These are phyloP conservation scores for Dictyostelium gargantuum DNA, from an alignment of 208 protist genomes.

Conservation along the genomic window DNA sequence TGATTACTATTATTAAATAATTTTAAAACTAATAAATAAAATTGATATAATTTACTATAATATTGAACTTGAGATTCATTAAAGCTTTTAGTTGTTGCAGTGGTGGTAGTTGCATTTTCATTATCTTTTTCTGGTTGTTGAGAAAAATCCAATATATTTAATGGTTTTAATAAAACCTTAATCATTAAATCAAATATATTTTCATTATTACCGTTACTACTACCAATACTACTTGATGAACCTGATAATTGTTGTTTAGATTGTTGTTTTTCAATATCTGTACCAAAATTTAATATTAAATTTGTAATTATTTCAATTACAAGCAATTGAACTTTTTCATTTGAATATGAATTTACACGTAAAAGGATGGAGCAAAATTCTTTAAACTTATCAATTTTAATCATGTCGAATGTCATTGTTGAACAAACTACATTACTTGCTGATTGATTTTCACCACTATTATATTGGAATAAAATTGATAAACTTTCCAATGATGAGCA, in stretches of 20 bases:
- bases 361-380: background rate
- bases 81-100: background rate
- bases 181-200: conserved; percentile 18
- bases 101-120: too few species aligned
- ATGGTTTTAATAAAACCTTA: conserved; percentile 39
- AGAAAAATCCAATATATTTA: background rate
- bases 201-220: background rate
- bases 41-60: background rate
- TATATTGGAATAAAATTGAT: background rate
- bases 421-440: background rate
- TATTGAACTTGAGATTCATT: background rate
- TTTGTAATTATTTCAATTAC: conserved; percentile 32
- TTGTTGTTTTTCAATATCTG: background rate
- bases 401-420: background rate
- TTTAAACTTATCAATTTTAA: background rate
- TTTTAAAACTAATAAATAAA: conserved; percentile 5
- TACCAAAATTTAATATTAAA: conserved; percentile 5
- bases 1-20: background rate
- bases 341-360: background rate
- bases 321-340: background rate
- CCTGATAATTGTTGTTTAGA: background rate
- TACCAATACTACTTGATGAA: background rate
- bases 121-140: too few species aligned
- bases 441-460: background rate
- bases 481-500: background rate